Conservation (phyloP, 352 stramenopile genomes). For the Phytophthora cactorum region DNA sequence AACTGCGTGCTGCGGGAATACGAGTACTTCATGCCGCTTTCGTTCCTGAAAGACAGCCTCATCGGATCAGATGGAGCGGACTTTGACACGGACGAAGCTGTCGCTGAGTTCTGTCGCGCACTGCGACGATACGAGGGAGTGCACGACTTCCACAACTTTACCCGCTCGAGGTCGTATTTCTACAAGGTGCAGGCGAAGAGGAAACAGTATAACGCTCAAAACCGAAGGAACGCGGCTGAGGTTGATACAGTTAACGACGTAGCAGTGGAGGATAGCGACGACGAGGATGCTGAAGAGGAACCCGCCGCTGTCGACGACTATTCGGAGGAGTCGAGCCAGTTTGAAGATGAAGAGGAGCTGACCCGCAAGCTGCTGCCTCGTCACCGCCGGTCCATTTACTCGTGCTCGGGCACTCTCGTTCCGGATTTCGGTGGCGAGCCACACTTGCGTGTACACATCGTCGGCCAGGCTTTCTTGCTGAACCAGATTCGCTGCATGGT, state of each 20-base stretch:
- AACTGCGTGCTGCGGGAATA: slow-evolving; percentile 91
- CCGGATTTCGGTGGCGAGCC: slow-evolving; percentile 63
- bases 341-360: slow-evolving; percentile 42
- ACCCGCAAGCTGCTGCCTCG: slow-evolving; percentile 65
- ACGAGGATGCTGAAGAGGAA: slow-evolving; percentile 24
- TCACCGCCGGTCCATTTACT: slow-evolving; percentile 82
- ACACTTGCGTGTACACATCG: slow-evolving; percentile 80
- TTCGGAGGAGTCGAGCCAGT: slow-evolving; percentile 39
- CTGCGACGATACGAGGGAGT: slow-evolving; percentile 84
- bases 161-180: slow-evolving; percentile 78
- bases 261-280: slow-evolving; percentile 7
- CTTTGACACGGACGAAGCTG: slow-evolving; percentile 48
- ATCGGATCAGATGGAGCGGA: slow-evolving; percentile 23
- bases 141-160: slow-evolving; percentile 94
- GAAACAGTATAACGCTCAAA: slow-evolving; percentile 27
- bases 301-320: slow-evolving; percentile 27
- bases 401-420: slow-evolving; percentile 69
- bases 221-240: slow-evolving; percentile 12
- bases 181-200: slow-evolving; percentile 73
- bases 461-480: slow-evolving; percentile 84
- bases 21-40: slow-evolving; percentile 91
- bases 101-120: slow-evolving; percentile 53
- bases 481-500: slow-evolving; percentile 94
- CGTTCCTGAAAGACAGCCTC: slow-evolving; percentile 64
- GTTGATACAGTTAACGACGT: slow-evolving; percentile 19